A percentile compares a stretch with the other conserved stretches of the same genome.
These are phyloP conservation scores for Lavandula angustifolia DNA, from an alignment of 257 asterid species.

Conservation along the genomic window DNA sequence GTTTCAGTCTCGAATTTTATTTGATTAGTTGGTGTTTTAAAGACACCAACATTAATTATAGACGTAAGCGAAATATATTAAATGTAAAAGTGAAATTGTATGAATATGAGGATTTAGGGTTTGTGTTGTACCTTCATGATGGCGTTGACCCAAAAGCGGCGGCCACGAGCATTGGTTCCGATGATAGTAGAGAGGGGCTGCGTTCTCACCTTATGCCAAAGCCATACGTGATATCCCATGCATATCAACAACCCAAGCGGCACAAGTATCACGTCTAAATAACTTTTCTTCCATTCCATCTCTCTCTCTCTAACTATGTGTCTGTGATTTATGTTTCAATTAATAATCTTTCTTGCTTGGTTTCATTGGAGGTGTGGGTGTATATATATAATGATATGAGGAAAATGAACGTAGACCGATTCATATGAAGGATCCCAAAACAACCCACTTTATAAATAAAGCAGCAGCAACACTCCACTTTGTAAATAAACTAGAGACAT, in stretches of 20 bases:
- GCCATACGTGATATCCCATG: slow-evolving; percentile 74
- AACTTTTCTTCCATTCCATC: slow-evolving; percentile 92
- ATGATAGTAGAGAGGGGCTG: slow-evolving; percentile 73
- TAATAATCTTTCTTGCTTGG: not conserved
- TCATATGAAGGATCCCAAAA: slow-evolving; percentile 28
- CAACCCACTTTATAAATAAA: slow-evolving; percentile 17
- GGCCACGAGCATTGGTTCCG: slow-evolving; percentile 75
- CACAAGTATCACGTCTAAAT: slow-evolving; percentile 69
- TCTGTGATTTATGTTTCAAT: not conserved
- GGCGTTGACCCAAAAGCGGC: slow-evolving; percentile 87
- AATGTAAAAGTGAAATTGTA: not conserved
- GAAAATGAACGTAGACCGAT: slow-evolving; percentile 41
- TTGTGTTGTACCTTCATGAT: slow-evolving; percentile 70
- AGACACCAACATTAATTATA: too few species aligned
- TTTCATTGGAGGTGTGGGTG: slow-evolving; percentile 4
- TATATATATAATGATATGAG: not conserved
- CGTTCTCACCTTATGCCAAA: slow-evolving; percentile 68
- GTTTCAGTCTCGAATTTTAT: too few species aligned
- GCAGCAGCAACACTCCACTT: slow-evolving; percentile 32
- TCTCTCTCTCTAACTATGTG: slow-evolving; percentile 5
- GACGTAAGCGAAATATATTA: not conserved
- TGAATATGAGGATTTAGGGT: not conserved
- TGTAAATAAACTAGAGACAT: slow-evolving; percentile 27
- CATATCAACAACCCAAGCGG: slow-evolving; percentile 59
- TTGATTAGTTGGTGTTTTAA: too few species aligned